Percentiles rank a stretch among this genome's conserved stretches.
phyloP scores from a whole-genome alignment of 73 alveolate species.

The Breviolum minutum region DNA sequence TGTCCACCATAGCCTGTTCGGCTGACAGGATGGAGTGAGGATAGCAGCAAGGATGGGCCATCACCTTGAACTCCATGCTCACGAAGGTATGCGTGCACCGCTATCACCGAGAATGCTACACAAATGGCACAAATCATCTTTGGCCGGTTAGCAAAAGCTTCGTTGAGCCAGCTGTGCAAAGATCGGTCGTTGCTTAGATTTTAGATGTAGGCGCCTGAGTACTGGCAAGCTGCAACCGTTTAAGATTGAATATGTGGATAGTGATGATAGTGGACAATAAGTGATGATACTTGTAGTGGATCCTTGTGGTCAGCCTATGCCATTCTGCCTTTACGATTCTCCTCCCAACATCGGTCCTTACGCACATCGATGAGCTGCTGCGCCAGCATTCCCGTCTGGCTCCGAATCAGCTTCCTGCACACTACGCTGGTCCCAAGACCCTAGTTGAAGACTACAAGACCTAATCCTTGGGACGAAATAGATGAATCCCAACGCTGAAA shows the following conservation, averaged over 20 bases:
- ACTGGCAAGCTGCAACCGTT: too few species aligned
- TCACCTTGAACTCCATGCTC: neutral
- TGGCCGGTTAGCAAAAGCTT: neutral
- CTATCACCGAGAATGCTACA: neutral
- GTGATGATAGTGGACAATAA: too few species aligned
- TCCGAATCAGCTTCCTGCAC: conserved; percentile 74
- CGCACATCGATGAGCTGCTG: conserved; percentile 84
- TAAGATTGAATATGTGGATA: too few species aligned
- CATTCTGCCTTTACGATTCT: neutral
- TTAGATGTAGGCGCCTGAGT: too few species aligned
- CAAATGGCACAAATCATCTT: neutral
- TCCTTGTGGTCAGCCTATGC: neutral
- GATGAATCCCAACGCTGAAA: too few species aligned
- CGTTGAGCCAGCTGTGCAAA: too few species aligned
- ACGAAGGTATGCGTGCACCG: too few species aligned
- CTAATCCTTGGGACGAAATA: neutral
- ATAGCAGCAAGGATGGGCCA: conserved; percentile 28
- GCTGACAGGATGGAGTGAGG: conserved; percentile 73
- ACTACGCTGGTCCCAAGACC: neutral
- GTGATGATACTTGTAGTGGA: too few species aligned
- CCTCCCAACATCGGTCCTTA: conserved; percentile 30
- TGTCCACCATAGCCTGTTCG: conserved; percentile 94
- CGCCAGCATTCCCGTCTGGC: conserved; percentile 93
- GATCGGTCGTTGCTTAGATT: too few species aligned
- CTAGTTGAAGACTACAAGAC: neutral